Conservation (phyloP, 768 basidiomycete genomes). For the Russula sp. region DNA sequence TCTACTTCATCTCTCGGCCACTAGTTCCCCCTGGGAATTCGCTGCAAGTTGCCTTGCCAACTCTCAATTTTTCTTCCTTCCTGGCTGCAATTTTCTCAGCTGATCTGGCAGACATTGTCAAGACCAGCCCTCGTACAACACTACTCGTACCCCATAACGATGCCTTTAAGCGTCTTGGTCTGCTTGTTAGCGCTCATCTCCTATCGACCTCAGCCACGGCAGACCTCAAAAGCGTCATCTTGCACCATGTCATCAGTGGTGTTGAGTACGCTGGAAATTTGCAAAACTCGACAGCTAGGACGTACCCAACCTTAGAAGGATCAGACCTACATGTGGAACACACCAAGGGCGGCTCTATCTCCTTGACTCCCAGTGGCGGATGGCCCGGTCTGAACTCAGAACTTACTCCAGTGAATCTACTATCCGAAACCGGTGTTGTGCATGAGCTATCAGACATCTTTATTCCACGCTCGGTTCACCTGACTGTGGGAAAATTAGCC, state of each 20-base stretch:
- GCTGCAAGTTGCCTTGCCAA: slow-evolving; percentile 71
- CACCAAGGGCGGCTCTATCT: slow-evolving; percentile 39
- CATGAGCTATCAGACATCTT: slow-evolving; percentile 82
- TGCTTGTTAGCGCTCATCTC: slow-evolving; percentile 79
- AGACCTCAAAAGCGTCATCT: slow-evolving; percentile 76
- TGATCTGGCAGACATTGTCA: slow-evolving; percentile 63
- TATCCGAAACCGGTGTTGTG: slow-evolving; percentile 86
- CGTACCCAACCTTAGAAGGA: slow-evolving; percentile 79
- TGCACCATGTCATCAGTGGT: slow-evolving; percentile 77
- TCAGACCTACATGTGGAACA: slow-evolving; percentile 69
- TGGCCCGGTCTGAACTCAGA: slow-evolving; percentile 65
- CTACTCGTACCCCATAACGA: slow-evolving; percentile 82
- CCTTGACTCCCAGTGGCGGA: slow-evolving; percentile 62
- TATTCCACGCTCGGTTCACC: slow-evolving; percentile 78
- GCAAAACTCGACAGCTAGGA: slow-evolving; percentile 56
- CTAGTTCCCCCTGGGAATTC: slow-evolving; percentile 77
- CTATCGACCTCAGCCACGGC: slow-evolving; percentile 67
- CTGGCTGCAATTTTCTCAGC: slow-evolving; percentile 87
- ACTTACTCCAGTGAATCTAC: slow-evolving; percentile 51
- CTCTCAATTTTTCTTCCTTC: slow-evolving; percentile 83
- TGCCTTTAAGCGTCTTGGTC: slow-evolving; percentile 83
- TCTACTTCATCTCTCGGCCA: slow-evolving; percentile 85
- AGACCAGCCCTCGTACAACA: slow-evolving; percentile 60
- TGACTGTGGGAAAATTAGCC: slow-evolving; percentile 86
- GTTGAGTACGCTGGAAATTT: slow-evolving; percentile 65